Base-by-base conservation (phyloP, 495 filamentous ascomycete genomes). In the Articulospora tetracladia region DNA sequence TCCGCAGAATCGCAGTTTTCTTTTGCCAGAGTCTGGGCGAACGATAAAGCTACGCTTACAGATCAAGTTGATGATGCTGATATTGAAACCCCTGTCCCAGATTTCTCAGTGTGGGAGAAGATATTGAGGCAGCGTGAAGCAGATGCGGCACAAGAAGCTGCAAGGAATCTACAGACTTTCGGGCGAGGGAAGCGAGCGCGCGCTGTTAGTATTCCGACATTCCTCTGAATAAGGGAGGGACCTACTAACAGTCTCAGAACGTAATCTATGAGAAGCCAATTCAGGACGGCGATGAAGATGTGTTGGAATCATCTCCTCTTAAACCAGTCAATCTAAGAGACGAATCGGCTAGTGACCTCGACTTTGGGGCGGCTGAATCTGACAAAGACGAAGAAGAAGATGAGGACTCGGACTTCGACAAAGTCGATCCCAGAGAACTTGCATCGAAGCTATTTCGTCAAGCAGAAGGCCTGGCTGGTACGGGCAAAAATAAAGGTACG, bases 11-110 rank as follows among this genome's bases (percentile, higher is more conserved):
- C 85, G 2, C 86, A 92, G 50, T 98, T 97, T 74, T 92, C 87
- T 39, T 91, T 92, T 71, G 95, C 94, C 51, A 83, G 92, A 22
- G 88, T 98, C 2, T 98, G 94, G 94, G 89, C 86, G 12, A 95
- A 95, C 67, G 88, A 96, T 17, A 81, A 84, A 58, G 79, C 74
- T 7, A 72, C 80, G n/a, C 69, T 90, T 0, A 83, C 84, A 19
- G 87, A 86, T 15, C 75, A 81, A 2, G 66, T 89, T 13, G 68
- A 83, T 28, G 81, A 85, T 20, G 63, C 74, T 1, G 81, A 85
- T 32, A 76, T 77, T 1, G 77, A 82, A 12, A 63, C 71, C 8
- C 54, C 71, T 2, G 63, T 72, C 1, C 72, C 76, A 0, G 85
- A 85, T 68, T 71, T 77, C n/a, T 82, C 81, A 22, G 81, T 94